Conservation (phyloP, 2,329 filamentous ascomycete genomes). For the Aspergillus fischeri region DNA sequence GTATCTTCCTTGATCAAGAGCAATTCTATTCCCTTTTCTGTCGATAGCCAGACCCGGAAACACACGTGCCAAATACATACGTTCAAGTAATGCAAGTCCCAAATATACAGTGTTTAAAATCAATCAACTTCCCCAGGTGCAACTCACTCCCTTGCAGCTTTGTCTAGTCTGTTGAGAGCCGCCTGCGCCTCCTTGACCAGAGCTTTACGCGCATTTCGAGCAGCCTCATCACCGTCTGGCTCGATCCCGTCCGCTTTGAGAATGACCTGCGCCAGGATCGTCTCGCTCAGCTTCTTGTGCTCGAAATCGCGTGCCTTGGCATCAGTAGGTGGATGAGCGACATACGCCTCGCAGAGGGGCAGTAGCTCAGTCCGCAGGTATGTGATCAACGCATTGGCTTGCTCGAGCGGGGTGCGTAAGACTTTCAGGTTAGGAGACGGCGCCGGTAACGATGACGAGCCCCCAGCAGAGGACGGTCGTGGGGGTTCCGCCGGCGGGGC, state of each 20-base stretch:
- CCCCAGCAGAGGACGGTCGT: conserved; percentile 13
- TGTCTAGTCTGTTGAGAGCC: conserved; percentile 37
- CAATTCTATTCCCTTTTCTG: not conserved
- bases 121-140: not conserved
- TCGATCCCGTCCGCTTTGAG: conserved; percentile 68
- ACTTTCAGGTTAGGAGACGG: conserved; percentile 33
- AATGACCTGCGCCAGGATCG: conserved; percentile 40
- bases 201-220: conserved; percentile 46
- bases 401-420: conserved; percentile 32
- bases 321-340: conserved; percentile 38
- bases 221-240: conserved; percentile 60
- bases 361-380: conserved; percentile 37
- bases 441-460: conserved; percentile 17
- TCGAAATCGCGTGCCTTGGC: conserved; percentile 39
- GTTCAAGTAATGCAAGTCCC: not conserved
- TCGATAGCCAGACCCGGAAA: not conserved
- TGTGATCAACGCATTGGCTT: conserved; percentile 34
- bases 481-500: conserved; percentile 16
- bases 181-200: conserved; percentile 42
- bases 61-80: not conserved
- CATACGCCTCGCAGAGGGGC: conserved; percentile 37
- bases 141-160: conserved; percentile 18
- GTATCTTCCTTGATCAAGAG: not conserved
- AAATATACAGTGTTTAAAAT: not conserved
- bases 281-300: conserved; percentile 42